Base-by-base conservation (phyloP, 192 early-diverging fungal species). In the Umbelopsis sp. region DNA sequence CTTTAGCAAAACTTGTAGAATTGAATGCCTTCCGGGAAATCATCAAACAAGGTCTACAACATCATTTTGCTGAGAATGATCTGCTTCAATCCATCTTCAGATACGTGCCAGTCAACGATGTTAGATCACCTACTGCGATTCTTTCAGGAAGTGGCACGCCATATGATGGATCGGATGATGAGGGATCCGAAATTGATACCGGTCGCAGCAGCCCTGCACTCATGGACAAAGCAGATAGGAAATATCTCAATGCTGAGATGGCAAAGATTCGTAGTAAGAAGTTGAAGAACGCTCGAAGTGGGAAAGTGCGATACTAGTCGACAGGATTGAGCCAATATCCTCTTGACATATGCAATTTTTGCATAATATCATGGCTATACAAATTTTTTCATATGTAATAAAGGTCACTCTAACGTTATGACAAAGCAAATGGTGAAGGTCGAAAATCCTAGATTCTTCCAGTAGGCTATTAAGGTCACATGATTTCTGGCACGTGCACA, bases 41-140 rank as follows among this genome's bases (percentile, higher is more conserved):
- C 22, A 64, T 74, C 45, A 58, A 58, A 48, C 67, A 74, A 65
- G 72, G 72, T 22, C 20, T 74, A 12, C 67, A 74, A 9, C 67
- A 74, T 41, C 72, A 74, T 46, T 49, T 74, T 61, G 55, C 55
- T 5, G 55, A 61, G 4, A 61, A 61, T 16, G 55, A 61, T 33
- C 18, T 61, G 6, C 27, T 61, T 25, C 55, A 61, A 37, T 61
- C 55, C 18, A 61, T 61, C 13, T 61, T 61, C 55, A 61, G 55
- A 61, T 61, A 61, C 13, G 55, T 61, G 27, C 55, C 55, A 6
- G 55, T 61, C 0, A 61, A 30, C 16, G 55, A 61, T n/a, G 23
- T 18, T 16, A 22, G 30, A n/a, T 61, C 55, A 35, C 55, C 55
- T n/a, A 61, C 55, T 7, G 55, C 27, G 5, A 16, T 61, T 2